Conservation (phyloP, 2,329 filamentous ascomycete genomes). For the Emergomyces orientalis region DNA sequence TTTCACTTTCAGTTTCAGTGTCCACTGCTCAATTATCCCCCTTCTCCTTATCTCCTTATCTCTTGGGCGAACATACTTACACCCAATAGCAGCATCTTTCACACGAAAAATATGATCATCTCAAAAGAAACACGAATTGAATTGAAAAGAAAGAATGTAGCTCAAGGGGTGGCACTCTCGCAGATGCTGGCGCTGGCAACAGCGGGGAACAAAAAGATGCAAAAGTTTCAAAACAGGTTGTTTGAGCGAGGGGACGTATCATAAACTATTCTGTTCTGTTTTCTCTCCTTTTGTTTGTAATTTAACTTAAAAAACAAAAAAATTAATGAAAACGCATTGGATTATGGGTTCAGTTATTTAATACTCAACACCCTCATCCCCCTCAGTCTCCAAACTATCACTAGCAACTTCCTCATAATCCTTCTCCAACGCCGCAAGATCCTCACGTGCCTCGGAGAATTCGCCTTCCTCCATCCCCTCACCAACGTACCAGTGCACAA, state of each 20-base stretch:
- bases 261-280: neutral
- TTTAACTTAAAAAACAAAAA: neutral
- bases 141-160: neutral
- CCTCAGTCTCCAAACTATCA: constrained; percentile 57
- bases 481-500: constrained; percentile 69
- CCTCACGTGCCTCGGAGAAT: constrained; percentile 79
- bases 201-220: neutral
- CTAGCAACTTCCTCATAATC: constrained; percentile 78
- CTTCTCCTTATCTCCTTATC: neutral
- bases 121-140: neutral
- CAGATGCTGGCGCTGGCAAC: neutral
- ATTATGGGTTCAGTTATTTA: constrained; percentile 15
- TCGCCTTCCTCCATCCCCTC: constrained; percentile 91
- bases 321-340: neutral
- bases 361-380: constrained; percentile 41
- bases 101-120: constrained; percentile 11
- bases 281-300: neutral
- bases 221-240: constrained; percentile 1
- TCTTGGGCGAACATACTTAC: neutral
- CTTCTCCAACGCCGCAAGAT: constrained; percentile 74
- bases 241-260: neutral
- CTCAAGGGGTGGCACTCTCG: neutral
- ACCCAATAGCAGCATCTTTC: neutral
- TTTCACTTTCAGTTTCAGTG: neutral
- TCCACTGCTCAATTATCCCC: neutral